Conservation (phyloP, 2,329 filamentous ascomycete genomes). For the Aspergillus bombycis region DNA sequence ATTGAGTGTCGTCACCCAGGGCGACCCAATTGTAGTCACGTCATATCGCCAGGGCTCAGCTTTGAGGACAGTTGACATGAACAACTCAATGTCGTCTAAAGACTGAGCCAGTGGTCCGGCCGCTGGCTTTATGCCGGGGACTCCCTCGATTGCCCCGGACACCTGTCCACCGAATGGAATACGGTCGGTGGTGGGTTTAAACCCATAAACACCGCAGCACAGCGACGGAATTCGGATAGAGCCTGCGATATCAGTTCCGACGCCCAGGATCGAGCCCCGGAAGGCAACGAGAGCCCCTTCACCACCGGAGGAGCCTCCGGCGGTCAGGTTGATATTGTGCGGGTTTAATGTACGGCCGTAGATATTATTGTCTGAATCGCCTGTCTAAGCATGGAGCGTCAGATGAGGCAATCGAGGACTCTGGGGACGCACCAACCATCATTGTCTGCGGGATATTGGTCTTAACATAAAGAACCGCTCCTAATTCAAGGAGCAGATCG, state of each 20-base stretch:
- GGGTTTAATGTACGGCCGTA: slow-evolving; percentile 35
- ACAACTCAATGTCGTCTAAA: slow-evolving; percentile 25
- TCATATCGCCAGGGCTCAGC: slow-evolving; percentile 53
- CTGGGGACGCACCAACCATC: slow-evolving; percentile 25
- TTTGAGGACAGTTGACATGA: slow-evolving; percentile 45
- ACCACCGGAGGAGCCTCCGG: slow-evolving; percentile 36
- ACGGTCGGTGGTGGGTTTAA: slow-evolving; percentile 37
- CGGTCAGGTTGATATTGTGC: slow-evolving; percentile 29
- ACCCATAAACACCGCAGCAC: slow-evolving; percentile 40
- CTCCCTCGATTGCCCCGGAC: slow-evolving; percentile 11
- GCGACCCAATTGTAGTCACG: slow-evolving; percentile 42
- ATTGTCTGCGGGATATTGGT: slow-evolving; percentile 38
- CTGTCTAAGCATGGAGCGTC: slow-evolving; percentile 22
- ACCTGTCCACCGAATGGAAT: slow-evolving; percentile 35
- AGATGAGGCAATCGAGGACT: background rate
- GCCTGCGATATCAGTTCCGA: slow-evolving; percentile 42
- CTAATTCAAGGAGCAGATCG: slow-evolving; percentile 28
- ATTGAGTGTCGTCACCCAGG: slow-evolving; percentile 45
- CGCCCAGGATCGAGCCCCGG: slow-evolving; percentile 38
- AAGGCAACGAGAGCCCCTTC: slow-evolving; percentile 42
- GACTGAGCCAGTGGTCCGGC: slow-evolving; percentile 19
- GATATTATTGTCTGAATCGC: slow-evolving; percentile 33
- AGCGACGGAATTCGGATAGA: slow-evolving; percentile 42
- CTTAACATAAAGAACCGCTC: slow-evolving; percentile 38
- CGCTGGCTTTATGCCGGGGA: slow-evolving; percentile 15